phyloP scores from a whole-genome alignment of 2,329 filamentous ascomycete species.

The Fusarium austroafricanum region DNA sequence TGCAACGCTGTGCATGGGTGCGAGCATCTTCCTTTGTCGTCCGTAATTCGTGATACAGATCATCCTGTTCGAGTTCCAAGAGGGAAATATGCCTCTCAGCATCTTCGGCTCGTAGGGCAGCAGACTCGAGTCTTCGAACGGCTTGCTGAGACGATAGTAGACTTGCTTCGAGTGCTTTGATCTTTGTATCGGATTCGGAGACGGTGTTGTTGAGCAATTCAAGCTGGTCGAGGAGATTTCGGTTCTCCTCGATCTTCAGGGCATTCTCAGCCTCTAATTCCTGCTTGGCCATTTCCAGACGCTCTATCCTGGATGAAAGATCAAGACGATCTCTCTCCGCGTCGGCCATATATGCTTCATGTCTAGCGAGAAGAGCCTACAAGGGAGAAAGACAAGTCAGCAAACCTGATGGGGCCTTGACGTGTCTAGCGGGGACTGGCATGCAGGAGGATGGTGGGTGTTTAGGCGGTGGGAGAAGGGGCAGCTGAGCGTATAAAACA shows the following conservation, averaged over 20 bases:
- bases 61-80: constrained; percentile 84
- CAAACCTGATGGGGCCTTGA: constrained; percentile 52
- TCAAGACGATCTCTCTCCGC: constrained; percentile 85
- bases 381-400: constrained; percentile 71
- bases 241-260: constrained; percentile 84
- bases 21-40: constrained; percentile 79
- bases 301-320: constrained; percentile 78
- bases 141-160: constrained; percentile 82
- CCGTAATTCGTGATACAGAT: constrained; percentile 74
- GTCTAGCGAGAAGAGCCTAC: constrained; percentile 89
- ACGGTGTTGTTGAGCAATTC: constrained; percentile 85
- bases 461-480: constrained; percentile 18
- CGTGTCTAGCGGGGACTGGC: constrained; percentile 37
- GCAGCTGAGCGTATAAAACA: constrained; percentile 4
- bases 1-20: constrained; percentile 84
- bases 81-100: constrained; percentile 83
- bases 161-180: constrained; percentile 80
- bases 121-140: constrained; percentile 77
- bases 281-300: constrained; percentile 79
- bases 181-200: constrained; percentile 80
- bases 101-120: constrained; percentile 79
- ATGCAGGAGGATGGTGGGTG: constrained; percentile 34
- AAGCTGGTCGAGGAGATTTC: constrained; percentile 82
- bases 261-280: constrained; percentile 82
- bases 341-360: constrained; percentile 94